Conservation (phyloP, 208 protist genomes). For the Trypanosoma congolense region DNA sequence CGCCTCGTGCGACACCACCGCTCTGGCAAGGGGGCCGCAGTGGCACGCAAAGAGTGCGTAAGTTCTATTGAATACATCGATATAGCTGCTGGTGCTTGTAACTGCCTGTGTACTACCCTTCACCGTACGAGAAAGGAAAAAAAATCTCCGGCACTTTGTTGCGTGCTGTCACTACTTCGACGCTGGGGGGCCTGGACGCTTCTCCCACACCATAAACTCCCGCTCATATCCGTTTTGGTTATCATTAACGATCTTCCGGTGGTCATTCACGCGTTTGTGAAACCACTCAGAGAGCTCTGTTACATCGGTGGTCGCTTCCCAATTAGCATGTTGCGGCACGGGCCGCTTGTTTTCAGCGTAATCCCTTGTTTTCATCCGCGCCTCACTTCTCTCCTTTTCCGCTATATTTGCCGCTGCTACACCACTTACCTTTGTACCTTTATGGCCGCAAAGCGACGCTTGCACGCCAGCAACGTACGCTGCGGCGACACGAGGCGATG, state of each 20-base stretch:
- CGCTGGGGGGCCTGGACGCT: conserved; percentile 7
- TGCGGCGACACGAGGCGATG: conserved; percentile 20
- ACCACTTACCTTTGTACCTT: conserved; percentile 30
- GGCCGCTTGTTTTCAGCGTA: conserved; percentile 41
- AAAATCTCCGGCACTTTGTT: not conserved
- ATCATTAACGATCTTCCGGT: conserved; percentile 48
- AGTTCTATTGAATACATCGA: too few relatives aligned
- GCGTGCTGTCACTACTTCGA: conserved; percentile 44
- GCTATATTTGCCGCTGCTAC: conserved; percentile 67
- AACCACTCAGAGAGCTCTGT: conserved; percentile 37
- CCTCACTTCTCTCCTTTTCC: conserved; percentile 46
- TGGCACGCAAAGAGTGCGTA: too few relatives aligned
- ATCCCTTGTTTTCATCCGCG: conserved; percentile 52
- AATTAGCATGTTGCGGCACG: conserved; percentile 12
- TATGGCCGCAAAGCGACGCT: conserved; percentile 27
- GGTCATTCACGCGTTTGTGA: conserved; percentile 28
- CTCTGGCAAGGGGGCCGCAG: too few relatives aligned
- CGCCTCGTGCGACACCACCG: too few relatives aligned
- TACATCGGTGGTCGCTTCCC: conserved; percentile 22
- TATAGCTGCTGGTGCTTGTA: too few relatives aligned
- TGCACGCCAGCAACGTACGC: conserved; percentile 31
- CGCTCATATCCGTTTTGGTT: conserved; percentile 62
- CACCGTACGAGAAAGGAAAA: too few relatives aligned
- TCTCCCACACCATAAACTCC: conserved; percentile 56
- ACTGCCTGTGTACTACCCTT: too few relatives aligned